Base-by-base conservation (phyloP, 495 filamentous ascomycete species). In the Stereocaulon alpinum region DNA sequence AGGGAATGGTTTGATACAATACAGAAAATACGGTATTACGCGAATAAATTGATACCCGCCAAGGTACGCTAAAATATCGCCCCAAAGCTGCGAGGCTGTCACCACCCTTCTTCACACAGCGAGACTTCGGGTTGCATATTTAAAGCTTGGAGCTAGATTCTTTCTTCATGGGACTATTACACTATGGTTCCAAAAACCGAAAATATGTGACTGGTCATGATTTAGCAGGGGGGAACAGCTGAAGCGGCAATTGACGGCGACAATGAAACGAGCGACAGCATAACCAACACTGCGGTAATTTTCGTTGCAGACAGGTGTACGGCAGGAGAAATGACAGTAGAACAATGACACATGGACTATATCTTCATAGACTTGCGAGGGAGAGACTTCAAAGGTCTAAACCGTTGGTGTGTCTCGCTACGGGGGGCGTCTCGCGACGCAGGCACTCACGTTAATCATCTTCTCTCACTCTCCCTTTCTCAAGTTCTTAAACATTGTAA, bases 321-420 rank as follows among this genome's bases (percentile, higher is more conserved):
- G 61, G 42, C 32, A 47, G 56, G 56, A 60, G 56, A 60, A 48
- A 67, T 64, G 58, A 44, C 62, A 62, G 55, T 56, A 64, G 64
- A 67, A 62, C 44, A 67, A 50, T 67, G 55, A 59, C 54, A 64
- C 20, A 67, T 62, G 10, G 55, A 62, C 47, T 24, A 67, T 67
- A 64, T 55, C 45, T 64, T 63, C 30, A 67, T 67, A 67, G 55
- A 65, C 56, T 67, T 62, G 59, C 1, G 50, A 32, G 60, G 53
- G 58, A 64, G 59, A 62, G 63, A 62, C 47, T 64, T 64, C 20
- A 59, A 61, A 66, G 43, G 51, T 63, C 53, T 63, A 57, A 66
- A 61, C 49, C 47, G 59, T 59, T 54, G 55, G 61, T 55, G 62
- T 52, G 61, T 63, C 56, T 62, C 0, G 75, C 70, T 51, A 61